These are phyloP conservation scores for Hypholoma fasciculare DNA, from an alignment of 768 basidiomycete genomes.

Conservation along the genomic window DNA sequence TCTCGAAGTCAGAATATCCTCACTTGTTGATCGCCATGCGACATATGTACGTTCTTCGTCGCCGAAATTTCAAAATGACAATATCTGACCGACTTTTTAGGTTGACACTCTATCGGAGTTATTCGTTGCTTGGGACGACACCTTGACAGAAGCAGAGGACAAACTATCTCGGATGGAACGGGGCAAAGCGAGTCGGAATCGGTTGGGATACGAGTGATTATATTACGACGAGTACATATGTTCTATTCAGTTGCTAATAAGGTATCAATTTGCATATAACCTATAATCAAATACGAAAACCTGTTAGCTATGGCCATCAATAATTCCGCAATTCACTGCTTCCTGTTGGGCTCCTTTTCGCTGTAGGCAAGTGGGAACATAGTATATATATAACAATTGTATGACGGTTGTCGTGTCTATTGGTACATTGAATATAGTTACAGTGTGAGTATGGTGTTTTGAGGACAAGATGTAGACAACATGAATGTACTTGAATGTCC, in stretches of 20 bases:
- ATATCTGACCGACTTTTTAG: slow-evolving; percentile 32
- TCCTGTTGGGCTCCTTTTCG: too few species aligned
- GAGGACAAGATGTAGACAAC: neutral
- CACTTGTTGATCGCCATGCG: slow-evolving; percentile 67
- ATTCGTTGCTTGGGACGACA: slow-evolving; percentile 85
- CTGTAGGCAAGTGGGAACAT: neutral
- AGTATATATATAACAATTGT: neutral
- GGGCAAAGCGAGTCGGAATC: slow-evolving; percentile 56
- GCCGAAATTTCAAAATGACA: slow-evolving; percentile 1
- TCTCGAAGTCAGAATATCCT: slow-evolving; percentile 67
- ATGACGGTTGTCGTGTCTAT: neutral
- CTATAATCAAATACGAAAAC: neutral
- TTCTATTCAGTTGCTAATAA: neutral
- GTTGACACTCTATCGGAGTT: slow-evolving; percentile 81
- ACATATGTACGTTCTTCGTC: slow-evolving; percentile 53
- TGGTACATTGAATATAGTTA: neutral
- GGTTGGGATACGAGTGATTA: slow-evolving; percentile 56
- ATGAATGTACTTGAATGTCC: neutral
- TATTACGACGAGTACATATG: too few species aligned
- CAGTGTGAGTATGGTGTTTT: neutral
- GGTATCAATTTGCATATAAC: neutral
- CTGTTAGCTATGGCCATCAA: too few species aligned
- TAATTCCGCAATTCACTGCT: too few species aligned
- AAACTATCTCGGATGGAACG: slow-evolving; percentile 58
- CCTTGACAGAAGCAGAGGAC: slow-evolving; percentile 66